phyloP scores from a whole-genome alignment of 139 green algal species.

The Coccomyxa sp. region DNA sequence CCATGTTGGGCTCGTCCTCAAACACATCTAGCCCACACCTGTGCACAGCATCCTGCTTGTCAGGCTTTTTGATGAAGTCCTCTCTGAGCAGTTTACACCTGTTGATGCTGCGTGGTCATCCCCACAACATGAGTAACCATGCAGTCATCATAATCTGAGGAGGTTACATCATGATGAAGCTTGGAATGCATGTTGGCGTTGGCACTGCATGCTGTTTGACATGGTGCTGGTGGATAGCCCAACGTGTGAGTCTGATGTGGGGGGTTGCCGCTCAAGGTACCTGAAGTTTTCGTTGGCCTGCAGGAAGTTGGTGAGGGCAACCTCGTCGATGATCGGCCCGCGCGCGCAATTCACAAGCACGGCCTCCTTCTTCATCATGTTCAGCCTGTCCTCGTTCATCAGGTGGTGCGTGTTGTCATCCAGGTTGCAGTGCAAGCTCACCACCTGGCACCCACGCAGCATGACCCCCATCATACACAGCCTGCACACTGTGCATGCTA shows the following conservation, averaged over 20 bases:
- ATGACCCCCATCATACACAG: not conserved
- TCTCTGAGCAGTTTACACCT: not conserved
- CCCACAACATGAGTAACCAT: not conserved
- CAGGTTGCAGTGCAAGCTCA: conserved; percentile 92
- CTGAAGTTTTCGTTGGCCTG: conserved; percentile 90
- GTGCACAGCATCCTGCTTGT: not conserved
- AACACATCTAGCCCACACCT: conserved; percentile 92
- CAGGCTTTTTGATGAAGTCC: not conserved
- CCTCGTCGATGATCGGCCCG: conserved; percentile 89
- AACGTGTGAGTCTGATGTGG: not conserved
- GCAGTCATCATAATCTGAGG: not conserved
- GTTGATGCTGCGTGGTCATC: not conserved
- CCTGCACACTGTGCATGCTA: not conserved
- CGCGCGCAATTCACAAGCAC: conserved; percentile 92
- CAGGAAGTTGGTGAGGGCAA: conserved; percentile 89
- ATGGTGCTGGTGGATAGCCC: not conserved
- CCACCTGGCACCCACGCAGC: conserved; percentile 44
- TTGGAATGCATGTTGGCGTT: not conserved
- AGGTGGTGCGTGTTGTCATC: conserved; percentile 88
- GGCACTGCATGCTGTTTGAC: not conserved
- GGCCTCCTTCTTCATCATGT: conserved; percentile 92
- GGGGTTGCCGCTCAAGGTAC: not conserved
- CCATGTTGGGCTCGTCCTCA: conserved; percentile 96
- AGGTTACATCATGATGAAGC: not conserved
- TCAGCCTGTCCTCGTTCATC: conserved; percentile 86